Evolutionary conservation across 2,329 filamentous ascomycete species (phyloP).

Genomic region (Paracorniculantispora psalliotae): DNA sequence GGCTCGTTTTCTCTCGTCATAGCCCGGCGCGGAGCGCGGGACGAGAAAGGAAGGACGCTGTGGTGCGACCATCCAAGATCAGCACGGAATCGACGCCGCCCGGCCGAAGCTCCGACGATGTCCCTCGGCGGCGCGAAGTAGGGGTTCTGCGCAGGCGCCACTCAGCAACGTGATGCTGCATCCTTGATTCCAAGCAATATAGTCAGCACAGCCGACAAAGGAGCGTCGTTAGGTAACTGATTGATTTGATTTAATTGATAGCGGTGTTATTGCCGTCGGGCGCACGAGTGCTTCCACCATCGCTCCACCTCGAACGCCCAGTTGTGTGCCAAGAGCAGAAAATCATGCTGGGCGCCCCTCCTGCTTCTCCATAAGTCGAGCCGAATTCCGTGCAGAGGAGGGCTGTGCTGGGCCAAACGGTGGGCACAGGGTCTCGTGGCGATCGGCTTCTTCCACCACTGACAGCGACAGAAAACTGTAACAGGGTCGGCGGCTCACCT

Average conservation of each 20-base stretch:
- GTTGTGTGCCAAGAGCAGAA: not conserved
- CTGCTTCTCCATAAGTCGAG: slow-evolving; percentile 1
- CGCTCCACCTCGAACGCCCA: not conserved
- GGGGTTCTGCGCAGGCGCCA: not conserved
- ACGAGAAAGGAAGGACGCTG: not conserved
- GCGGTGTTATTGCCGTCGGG: not conserved
- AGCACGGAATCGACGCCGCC: not conserved
- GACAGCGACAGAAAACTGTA: not conserved
- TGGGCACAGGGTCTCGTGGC: not conserved
- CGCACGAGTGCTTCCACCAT: not conserved
- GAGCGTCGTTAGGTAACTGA: not conserved
- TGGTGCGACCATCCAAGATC: not conserved
- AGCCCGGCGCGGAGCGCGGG: not conserved
- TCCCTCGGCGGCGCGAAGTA: not conserved
- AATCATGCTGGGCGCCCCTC: not conserved
- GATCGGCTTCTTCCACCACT: not conserved
- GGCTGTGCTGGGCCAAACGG: slow-evolving; percentile 3
- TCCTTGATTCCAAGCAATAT: not conserved
- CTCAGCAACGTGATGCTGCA: not conserved
- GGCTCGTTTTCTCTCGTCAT: not conserved
- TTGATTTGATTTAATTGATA: slow-evolving; percentile 10
- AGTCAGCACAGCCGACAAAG: not conserved
- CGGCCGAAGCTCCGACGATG: not conserved
- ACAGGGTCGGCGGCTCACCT: not conserved
- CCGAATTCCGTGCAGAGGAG: slow-evolving; percentile 1